A percentile compares a stretch with the other conserved stretches of the same genome.
These are phyloP conservation scores for Phytopythium aichiense DNA, from an alignment of 352 stramenopile genomes.

Conservation along the genomic window DNA sequence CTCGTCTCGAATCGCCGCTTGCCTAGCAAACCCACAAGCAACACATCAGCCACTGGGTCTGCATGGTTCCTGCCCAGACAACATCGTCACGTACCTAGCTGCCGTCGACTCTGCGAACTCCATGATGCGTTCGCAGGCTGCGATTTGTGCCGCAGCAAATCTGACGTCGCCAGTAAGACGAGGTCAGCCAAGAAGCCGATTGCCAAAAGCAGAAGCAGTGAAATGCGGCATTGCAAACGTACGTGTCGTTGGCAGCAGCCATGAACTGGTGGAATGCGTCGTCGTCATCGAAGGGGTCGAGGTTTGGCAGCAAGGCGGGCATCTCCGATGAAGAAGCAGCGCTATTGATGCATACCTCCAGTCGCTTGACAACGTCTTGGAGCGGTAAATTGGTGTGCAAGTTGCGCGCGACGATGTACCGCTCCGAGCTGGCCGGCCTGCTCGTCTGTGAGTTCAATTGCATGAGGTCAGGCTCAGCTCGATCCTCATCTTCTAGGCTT, in stretches of 20 bases:
- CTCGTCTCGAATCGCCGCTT: neutral
- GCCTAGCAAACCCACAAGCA: neutral
- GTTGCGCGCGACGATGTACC: constrained; percentile 50
- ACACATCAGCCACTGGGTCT: neutral
- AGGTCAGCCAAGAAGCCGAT: neutral
- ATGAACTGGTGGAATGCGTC: constrained; percentile 44
- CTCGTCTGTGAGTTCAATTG: constrained; percentile 41
- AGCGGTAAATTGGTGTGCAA: constrained; percentile 17
- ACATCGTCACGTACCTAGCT: constrained; percentile 18
- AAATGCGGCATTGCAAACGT: neutral
- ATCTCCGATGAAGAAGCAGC: neutral
- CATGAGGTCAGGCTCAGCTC: constrained; percentile 7
- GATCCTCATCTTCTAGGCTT: neutral
- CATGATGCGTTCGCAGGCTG: constrained; percentile 36
- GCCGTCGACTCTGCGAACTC: constrained; percentile 20
- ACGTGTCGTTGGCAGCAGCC: constrained; percentile 22
- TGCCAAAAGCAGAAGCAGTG: neutral
- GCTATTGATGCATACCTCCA: constrained; percentile 12
- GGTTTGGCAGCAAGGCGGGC: constrained; percentile 16
- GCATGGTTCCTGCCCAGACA: neutral
- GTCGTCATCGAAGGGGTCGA: constrained; percentile 16
- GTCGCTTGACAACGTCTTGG: constrained; percentile 14
- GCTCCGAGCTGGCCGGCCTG: constrained; percentile 74
- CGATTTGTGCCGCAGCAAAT: constrained; percentile 28
- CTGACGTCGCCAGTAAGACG: neutral